A percentile compares a stretch with the other conserved stretches of the same genome.
Conservation (phyloP, 2,329 filamentous ascomycete species). For the Ascochyta lentis region DNA sequence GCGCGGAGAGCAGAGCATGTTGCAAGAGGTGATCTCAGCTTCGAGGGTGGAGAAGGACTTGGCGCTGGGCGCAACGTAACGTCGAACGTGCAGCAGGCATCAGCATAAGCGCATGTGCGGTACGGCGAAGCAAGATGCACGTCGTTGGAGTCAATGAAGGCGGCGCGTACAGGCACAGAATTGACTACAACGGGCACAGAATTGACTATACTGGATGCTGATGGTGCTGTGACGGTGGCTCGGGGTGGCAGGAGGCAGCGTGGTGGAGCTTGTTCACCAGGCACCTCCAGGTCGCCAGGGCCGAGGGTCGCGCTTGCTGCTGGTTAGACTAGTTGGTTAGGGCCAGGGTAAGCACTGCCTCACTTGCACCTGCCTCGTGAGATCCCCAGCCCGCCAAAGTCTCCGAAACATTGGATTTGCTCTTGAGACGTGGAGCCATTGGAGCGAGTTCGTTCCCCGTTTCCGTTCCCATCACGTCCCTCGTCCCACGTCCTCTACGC, state of each 20-base stretch:
- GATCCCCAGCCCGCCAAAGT: conserved; percentile 20
- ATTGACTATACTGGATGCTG: neutral
- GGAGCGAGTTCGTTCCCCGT: neutral
- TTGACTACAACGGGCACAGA: too few species aligned
- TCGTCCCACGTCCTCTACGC: too few species aligned
- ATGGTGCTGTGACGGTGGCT: neutral
- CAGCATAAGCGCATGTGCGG: neutral
- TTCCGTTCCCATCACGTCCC: neutral
- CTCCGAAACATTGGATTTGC: conserved; percentile 15
- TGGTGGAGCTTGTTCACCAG: neutral
- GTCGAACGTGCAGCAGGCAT: conserved; percentile 9
- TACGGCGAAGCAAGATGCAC: neutral
- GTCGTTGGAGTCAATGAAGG: neutral
- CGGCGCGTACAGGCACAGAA: neutral
- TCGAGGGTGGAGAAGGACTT: conserved; percentile 12
- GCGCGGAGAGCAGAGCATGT: conserved; percentile 5
- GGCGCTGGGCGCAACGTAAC: conserved; percentile 19
- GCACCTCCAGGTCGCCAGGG: conserved; percentile 7
- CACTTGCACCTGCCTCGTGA: conserved; percentile 15
- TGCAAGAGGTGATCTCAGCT: conserved; percentile 16
- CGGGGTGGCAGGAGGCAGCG: neutral
- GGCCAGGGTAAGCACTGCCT: conserved; percentile 24
- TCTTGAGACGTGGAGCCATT: conserved; percentile 15
- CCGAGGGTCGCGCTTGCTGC: conserved; percentile 18
- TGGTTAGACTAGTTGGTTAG: neutral